Conservation (phyloP, 345 rosid genomes). For the Dimocarpus longan region DNA sequence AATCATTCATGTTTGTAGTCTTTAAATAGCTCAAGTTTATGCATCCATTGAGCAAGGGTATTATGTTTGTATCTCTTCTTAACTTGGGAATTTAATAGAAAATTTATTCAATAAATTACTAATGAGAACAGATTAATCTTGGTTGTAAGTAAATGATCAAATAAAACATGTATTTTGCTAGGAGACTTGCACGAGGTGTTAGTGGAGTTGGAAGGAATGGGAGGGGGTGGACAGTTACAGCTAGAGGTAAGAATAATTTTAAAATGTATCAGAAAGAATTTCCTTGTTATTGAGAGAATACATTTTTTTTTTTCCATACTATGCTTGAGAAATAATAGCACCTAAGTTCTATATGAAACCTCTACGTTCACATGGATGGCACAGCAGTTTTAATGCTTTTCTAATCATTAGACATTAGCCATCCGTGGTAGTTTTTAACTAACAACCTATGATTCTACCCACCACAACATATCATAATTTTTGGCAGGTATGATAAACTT, state of each 20-base stretch:
- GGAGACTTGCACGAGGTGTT: constrained; percentile 69
- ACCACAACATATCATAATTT: background rate
- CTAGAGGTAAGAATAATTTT: constrained; percentile 61
- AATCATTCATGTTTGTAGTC: constrained; percentile 1
- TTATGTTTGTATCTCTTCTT: background rate
- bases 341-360: background rate
- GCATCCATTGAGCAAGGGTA: background rate
- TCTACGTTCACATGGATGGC: background rate
- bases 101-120: constrained; percentile 2
- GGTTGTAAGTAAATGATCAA: background rate
- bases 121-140: constrained; percentile 3
- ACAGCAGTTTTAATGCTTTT: background rate
- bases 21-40: constrained; percentile 5
- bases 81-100: background rate
- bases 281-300: background rate
- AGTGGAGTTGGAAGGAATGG: constrained; percentile 94
- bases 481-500: background rate
- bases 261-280: background rate
- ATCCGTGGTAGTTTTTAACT: background rate
- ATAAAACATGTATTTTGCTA: constrained; percentile 31
- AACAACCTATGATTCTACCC: background rate
- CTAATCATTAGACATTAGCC: background rate
- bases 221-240: constrained; percentile 89
- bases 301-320: background rate
- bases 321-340: background rate